phyloP scores from a whole-genome alignment of 768 basidiomycete genomes.

The Omphalotus guepiniiformis region DNA sequence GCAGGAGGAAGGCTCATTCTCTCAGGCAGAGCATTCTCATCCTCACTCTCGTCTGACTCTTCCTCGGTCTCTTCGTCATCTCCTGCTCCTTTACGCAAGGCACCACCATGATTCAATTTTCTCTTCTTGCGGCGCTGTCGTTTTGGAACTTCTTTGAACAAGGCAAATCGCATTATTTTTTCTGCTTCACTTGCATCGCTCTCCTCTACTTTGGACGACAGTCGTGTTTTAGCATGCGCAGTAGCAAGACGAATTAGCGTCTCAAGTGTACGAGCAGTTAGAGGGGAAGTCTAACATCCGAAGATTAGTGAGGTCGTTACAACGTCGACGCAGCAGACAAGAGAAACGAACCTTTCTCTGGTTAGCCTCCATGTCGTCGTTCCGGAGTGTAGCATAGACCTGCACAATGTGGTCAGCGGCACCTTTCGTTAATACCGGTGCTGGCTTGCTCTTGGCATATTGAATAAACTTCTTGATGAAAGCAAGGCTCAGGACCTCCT shows the following conservation, averaged over 20 bases:
- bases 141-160: conserved; percentile 96
- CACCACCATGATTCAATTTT: conserved; percentile 72
- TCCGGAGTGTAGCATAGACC: conserved; percentile 87
- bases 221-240: conserved; percentile 93
- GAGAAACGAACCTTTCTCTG: conserved; percentile 66
- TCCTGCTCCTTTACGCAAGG: conserved; percentile 43
- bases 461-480: conserved; percentile 99
- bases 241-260: conserved; percentile 97
- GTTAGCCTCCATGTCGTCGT: conserved; percentile 88
- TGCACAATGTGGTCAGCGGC: conserved; percentile 93
- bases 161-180: conserved; percentile 92
- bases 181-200: conserved; percentile 88
- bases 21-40: conserved; percentile 43
- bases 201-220: conserved; percentile 81
- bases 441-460: conserved; percentile 86
- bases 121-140: conserved; percentile 79
- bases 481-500: conserved; percentile 85
- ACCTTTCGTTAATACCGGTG: conserved; percentile 85
- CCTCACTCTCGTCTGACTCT: conserved; percentile 45
- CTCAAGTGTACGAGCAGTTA: conserved; percentile 98
- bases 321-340: background rate
- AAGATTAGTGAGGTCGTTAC: conserved; percentile 1
- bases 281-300: conserved; percentile 89
- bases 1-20: conserved; percentile 49
- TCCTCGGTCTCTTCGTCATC: conserved; percentile 54